Base-by-base conservation (phyloP, 1,284 basidiomycete species). In the Ceratobasidium sp. region DNA sequence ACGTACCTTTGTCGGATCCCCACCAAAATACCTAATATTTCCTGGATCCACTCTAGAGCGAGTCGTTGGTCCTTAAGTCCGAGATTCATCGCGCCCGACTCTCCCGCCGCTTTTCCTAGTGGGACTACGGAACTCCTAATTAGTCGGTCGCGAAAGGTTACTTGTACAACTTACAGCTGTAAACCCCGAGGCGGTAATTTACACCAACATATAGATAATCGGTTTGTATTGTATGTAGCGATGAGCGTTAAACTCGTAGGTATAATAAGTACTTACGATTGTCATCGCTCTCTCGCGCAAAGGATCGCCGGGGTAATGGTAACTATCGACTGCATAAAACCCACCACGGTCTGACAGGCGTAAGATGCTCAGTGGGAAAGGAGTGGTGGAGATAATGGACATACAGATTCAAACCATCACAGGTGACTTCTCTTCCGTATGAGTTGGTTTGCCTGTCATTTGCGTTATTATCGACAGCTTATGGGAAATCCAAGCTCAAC, bases 41-140 rank as follows among this genome's bases (percentile, higher is more conserved):
- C 56, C 38, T 80, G 78, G 0, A 84, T 78, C 82, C 83, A 85
- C 69, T 81, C 73, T 5, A 85, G 74, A 0, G 78, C 80, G 22
- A 79, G 75, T 2, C 77, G 75, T 67, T 83, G 80, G 72, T 84
- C 83, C 50, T 73, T 70, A 22, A 80, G 62, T 20, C 79, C 80
- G 22, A 78, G 73, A 60, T 80, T 80, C 27, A 74, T 75, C 1
- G 77, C 77, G 0, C 72, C 71, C 50, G 76, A 74, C 38, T 73
- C 74, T 0, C 73, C 75, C 3, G 76, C 73, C 29, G 76, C 77
- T 5, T 78, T 45, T 72, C 71, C 31, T 74, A 73, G 58, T 22
- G 29, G 0, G 45, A 53, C 72, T 54, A 70, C 68, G 1, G 10
- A 1, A 31, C 25, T 10, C 22, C 25, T 32, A 5, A 31, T 4